Evolutionary conservation across 2,329 filamentous ascomycete genomes (phyloP), one percentile per base, ranked within the genome.

Genomic region (Penicillium sp.): DNA sequence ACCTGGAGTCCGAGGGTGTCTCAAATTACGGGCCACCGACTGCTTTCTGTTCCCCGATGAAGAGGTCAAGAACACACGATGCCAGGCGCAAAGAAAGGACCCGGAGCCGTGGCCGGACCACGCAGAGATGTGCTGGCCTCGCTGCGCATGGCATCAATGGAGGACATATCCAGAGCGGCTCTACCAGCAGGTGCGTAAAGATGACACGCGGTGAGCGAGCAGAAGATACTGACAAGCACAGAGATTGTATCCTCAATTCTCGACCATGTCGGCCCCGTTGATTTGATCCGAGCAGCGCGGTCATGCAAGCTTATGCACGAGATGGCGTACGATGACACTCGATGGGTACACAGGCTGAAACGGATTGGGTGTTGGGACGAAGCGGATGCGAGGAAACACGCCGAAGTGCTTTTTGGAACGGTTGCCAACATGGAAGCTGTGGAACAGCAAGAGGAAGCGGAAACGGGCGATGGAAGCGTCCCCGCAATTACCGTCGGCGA

Each of bases 311-410:
- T 90, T 56, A 85, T 97, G 82, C 88, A 89, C 69, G 94, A 99
- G 75, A 99, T 99, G 92, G 92, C 97, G 3, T 99, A 97, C 75
- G 94, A 99, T 72, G 94, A 99, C 73, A 90, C 92, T 46, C 84
- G 93, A 77, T 99, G 94, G 94, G 89, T 97, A 38, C 86, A 90
- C 59, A 84, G 90, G 59, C 75, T 99, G 50, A 89, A 89, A 70
- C 86, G 83, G 54, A 96, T 99, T 86, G 90, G 88, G 2, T 88
- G 89, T 62, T 99, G 94, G 94, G 88, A 96, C 67, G 94, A 99
- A 70, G 73, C 79, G 3, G 93, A 96, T 70, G 94, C 94, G 4
- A 83, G 92, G 56, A 86, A 84, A 62, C 79, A 89, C 49, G 90
- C 91, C 48, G 93, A 97, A 58, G 87, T 93, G 22, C 81, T 83